Evolutionary conservation across 2,329 filamentous ascomycete genomes (phyloP).

Genomic region (Fusarium nanum): DNA sequence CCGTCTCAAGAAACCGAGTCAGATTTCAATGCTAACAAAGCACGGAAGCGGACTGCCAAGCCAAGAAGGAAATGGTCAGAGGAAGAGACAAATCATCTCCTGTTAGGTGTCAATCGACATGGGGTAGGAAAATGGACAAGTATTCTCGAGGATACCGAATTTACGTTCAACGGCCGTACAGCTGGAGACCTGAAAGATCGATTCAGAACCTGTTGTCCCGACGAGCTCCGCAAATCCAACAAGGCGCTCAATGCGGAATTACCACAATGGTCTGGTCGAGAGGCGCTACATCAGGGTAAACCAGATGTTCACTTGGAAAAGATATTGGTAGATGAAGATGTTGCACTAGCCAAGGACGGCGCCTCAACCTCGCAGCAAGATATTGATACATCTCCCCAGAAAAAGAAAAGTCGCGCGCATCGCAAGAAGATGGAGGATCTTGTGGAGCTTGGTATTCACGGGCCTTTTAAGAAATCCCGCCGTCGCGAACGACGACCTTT

Average conservation of each 20-base stretch:
- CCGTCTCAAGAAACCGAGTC: constrained; percentile 50
- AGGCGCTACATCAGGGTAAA: constrained; percentile 55
- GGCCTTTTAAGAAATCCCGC: constrained; percentile 71
- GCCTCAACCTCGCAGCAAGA: constrained; percentile 41
- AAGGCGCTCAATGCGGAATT: constrained; percentile 44
- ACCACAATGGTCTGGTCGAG: constrained; percentile 37
- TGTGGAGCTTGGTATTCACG: constrained; percentile 68
- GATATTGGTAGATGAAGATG: constrained; percentile 63
- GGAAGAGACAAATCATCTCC: constrained; percentile 71
- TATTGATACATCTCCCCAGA: constrained; percentile 54
- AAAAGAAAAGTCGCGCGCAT: constrained; percentile 65
- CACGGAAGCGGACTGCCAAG: constrained; percentile 66
- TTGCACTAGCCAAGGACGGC: constrained; percentile 45
- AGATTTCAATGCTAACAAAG: constrained; percentile 50
- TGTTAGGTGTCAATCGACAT: constrained; percentile 70
- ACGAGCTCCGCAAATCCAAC: constrained; percentile 64
- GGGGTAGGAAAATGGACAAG: constrained; percentile 74
- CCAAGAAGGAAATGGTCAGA: constrained; percentile 73
- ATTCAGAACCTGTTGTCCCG: constrained; percentile 73
- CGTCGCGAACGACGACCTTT: constrained; percentile 71
- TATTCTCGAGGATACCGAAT: constrained; percentile 70
- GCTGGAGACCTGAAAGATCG: constrained; percentile 74
- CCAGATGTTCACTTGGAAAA: constrained; percentile 66
- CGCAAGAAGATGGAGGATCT: constrained; percentile 68
- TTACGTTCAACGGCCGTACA: constrained; percentile 69